Evolutionary conservation across 805 yeast species (phyloP).

Genomic region (Candida alai): DNA sequence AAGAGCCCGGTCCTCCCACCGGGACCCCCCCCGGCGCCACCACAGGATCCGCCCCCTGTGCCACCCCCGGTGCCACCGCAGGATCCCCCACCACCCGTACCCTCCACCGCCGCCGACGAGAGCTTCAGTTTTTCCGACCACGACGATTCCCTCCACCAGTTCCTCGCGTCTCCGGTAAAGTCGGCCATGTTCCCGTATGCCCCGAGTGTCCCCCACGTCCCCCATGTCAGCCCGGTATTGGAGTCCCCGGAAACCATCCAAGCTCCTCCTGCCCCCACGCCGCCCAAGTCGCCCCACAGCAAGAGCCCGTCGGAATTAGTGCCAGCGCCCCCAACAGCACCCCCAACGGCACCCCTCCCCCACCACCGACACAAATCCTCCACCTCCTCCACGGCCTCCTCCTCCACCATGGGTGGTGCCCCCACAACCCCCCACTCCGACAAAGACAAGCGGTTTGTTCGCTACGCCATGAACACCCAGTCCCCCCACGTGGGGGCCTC

Average conservation of each 20-base stretch:
- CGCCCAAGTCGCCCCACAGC: conserved; percentile 14
- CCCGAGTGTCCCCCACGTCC: conserved; percentile 2
- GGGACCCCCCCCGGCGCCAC: background rate
- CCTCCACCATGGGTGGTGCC: conserved; percentile 29
- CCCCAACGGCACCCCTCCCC: conserved; percentile 4
- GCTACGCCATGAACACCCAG: conserved; percentile 41
- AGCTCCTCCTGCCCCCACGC: conserved; percentile 6
- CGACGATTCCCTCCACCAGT: conserved; percentile 9
- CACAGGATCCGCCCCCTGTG: background rate
- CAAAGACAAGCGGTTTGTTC: conserved; percentile 35
- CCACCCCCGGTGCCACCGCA: background rate
- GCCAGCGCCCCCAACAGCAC: background rate
- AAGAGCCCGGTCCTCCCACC: background rate
- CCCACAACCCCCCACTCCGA: conserved; percentile 27
- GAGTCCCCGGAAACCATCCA: conserved; percentile 12
- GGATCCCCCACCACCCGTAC: conserved; percentile 1
- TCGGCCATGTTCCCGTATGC: conserved; percentile 8
- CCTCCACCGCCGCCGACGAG: no score
- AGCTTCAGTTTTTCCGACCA: conserved; percentile 7
- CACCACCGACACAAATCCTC: conserved; percentile 33
- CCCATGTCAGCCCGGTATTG: conserved; percentile 14
- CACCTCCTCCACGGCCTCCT: no score
- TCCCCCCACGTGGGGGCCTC: conserved; percentile 13
- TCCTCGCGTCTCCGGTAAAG: conserved; percentile 4
- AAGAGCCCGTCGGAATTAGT: conserved; percentile 17